phyloP scores from a whole-genome alignment of 1,284 basidiomycete species.

The Ceratobasidium sp. region DNA sequence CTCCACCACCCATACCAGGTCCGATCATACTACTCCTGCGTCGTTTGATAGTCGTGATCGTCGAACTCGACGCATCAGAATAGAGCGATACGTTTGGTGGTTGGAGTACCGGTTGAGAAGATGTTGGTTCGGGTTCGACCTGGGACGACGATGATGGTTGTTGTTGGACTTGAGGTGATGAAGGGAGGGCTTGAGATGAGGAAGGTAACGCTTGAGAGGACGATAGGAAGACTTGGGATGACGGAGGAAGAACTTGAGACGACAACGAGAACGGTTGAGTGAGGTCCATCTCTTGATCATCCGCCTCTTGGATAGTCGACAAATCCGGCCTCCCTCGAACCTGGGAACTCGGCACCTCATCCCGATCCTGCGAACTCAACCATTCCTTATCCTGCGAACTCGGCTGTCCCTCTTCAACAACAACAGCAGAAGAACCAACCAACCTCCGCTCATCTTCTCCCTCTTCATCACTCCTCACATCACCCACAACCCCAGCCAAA shows the following conservation, averaged over 20 bases:
- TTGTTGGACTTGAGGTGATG: neutral
- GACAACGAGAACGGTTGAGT: conserved; percentile 5
- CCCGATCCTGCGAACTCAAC: neutral
- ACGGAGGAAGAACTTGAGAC: neutral
- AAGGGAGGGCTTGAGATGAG: neutral
- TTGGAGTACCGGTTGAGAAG: neutral
- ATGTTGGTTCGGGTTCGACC: neutral
- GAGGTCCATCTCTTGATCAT: neutral
- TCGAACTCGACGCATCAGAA: neutral
- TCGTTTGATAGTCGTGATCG: conserved; percentile 10
- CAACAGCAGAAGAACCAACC: neutral
- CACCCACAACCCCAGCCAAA: neutral
- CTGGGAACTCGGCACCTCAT: neutral
- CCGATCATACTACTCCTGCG: conserved; percentile 22
- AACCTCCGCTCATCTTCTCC: conserved; percentile 12
- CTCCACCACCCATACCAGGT: conserved; percentile 10
- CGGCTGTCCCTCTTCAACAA: neutral
- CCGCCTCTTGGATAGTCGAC: conserved; percentile 11
- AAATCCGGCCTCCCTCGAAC: neutral
- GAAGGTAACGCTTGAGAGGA: neutral
- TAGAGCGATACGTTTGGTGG: neutral
- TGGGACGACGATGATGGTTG: neutral
- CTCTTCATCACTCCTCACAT: conserved; percentile 14
- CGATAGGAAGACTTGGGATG: neutral
- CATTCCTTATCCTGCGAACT: neutral